Base-by-base conservation (phyloP, 2,329 filamentous ascomycete genomes). In the Torrubiella hemipterigena region DNA sequence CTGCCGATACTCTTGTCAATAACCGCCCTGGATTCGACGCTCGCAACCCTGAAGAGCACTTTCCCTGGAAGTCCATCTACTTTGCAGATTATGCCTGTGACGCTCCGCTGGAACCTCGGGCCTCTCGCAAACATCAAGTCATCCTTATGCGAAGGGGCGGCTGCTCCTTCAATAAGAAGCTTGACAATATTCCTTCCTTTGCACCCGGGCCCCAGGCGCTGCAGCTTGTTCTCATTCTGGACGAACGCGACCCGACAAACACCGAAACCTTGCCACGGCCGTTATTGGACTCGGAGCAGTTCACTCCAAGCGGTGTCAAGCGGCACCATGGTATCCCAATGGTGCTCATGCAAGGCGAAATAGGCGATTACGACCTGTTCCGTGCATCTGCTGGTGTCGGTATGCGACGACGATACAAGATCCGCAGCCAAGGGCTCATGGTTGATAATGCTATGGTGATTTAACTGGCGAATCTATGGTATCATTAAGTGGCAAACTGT, bases 141-240 rank as follows among this genome's bases (percentile, higher is more conserved):
- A 76, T 98, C 36, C 71, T 94, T 30, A 66, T 96, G 44, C 76
- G 73, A 17, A 76, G 91, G 6, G 89, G 91, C 23, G 76, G 74
- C 1, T 98, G 91, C 58, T 80, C 71, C 16, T 96, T 96, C 54
- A 78, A 73, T 21, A 60, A 79, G 17, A 98, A 98, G 53, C 59
- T 96, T 1, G 66, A 69, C 31, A 87, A 84, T 41, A 86, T 96
- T n/a, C 86, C 89, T 1, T 71, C 73, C 8, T 89, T 78, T 49
- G 65, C 75, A 2, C 77, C 81, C 0, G 62, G 65, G 1, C 51
- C 63, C 1, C 51, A 55, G 4, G 66, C 76, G 1, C 61, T 96
- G 13, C 82, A 93, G 51, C 68, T 96, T 4, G 84, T 96, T 17
- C 61, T 96, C 26, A 59, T 95, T 0, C 72, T 95, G 5, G 56